These are phyloP conservation scores for Erysiphe pulchra DNA, from an alignment of 2,329 filamentous ascomycete species.

Conservation along the genomic window DNA sequence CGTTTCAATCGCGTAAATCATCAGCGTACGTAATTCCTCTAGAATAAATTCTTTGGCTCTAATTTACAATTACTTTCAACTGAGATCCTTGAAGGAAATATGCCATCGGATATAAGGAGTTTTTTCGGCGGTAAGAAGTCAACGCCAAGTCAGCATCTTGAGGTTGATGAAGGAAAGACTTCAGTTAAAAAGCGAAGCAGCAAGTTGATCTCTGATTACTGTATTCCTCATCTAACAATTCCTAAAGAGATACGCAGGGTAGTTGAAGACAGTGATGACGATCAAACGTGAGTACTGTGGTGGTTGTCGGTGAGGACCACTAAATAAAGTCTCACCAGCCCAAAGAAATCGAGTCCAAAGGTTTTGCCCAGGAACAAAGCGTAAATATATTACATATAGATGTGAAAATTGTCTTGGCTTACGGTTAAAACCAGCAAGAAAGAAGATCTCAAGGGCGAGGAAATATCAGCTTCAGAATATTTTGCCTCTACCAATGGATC, in stretches of 20 bases:
- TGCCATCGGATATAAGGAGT: constrained; percentile 71
- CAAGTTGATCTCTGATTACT: constrained; percentile 1
- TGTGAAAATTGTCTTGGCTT: neutral
- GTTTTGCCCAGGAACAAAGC: constrained; percentile 14
- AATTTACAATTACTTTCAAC: neutral
- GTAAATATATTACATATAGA: neutral
- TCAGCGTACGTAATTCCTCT: too few relatives aligned
- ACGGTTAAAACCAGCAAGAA: constrained; percentile 8
- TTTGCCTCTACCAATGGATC: constrained; percentile 13
- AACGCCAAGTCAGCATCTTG: constrained; percentile 20
- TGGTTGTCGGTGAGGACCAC: neutral
- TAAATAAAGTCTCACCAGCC: constrained; percentile 8
- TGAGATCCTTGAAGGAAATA: constrained; percentile 15
- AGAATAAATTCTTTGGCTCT: neutral
- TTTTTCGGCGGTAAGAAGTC: constrained; percentile 66
- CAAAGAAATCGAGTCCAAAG: constrained; percentile 23
- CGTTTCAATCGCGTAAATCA: neutral
- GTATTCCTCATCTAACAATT: neutral
- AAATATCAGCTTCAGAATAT: constrained; percentile 13
- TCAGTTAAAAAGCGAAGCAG: constrained; percentile 13
- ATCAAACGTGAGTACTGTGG: constrained; percentile 14
- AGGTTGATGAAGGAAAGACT: constrained; percentile 12
- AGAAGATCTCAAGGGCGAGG: constrained; percentile 11
- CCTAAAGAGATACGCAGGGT: constrained; percentile 34
- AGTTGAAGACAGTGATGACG: constrained; percentile 59